These are phyloP conservation scores for Meredithiella fracta DNA, from an alignment of 2,329 filamentous ascomycete species.

Conservation along the genomic window DNA sequence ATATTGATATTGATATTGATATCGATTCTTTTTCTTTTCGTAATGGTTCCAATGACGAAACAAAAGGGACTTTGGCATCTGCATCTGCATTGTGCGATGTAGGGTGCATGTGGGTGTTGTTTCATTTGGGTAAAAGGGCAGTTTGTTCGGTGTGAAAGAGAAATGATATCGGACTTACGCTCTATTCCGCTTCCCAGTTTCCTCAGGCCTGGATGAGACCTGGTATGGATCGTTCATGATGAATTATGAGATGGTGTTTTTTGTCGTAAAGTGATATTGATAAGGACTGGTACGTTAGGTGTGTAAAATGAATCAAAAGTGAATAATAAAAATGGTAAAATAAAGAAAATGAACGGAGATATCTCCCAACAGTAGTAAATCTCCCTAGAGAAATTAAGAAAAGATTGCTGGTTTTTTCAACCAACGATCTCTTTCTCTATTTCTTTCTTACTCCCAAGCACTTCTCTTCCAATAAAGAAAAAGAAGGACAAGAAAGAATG, in stretches of 20 bases:
- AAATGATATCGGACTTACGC: conserved; percentile 13
- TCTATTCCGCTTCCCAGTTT: conserved; percentile 1
- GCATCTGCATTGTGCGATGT: too few species aligned
- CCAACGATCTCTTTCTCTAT: too few species aligned
- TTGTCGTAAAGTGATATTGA: too few species aligned
- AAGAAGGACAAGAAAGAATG: neutral
- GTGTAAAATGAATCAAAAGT: conserved; percentile 5
- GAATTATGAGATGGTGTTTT: neutral
- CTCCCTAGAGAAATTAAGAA: neutral
- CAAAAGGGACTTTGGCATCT: too few species aligned
- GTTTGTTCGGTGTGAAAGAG: too few species aligned
- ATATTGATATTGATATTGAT: too few species aligned
- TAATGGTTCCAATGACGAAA: too few species aligned
- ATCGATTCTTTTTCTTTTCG: too few species aligned
- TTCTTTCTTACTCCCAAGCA: neutral
- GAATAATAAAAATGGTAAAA: neutral
- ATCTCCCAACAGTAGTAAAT: neutral
- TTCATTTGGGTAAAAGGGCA: too few species aligned
- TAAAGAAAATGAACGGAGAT: neutral
- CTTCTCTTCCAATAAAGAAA: neutral
- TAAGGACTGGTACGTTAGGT: too few species aligned
- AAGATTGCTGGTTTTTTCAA: neutral
- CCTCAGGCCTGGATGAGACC: conserved; percentile 1
- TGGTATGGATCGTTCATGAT: conserved; percentile 10
- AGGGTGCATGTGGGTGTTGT: too few species aligned